These are phyloP conservation scores for Tetracentron sinense DNA, from an alignment of 164 flowering plant species.

Conservation along the genomic window DNA sequence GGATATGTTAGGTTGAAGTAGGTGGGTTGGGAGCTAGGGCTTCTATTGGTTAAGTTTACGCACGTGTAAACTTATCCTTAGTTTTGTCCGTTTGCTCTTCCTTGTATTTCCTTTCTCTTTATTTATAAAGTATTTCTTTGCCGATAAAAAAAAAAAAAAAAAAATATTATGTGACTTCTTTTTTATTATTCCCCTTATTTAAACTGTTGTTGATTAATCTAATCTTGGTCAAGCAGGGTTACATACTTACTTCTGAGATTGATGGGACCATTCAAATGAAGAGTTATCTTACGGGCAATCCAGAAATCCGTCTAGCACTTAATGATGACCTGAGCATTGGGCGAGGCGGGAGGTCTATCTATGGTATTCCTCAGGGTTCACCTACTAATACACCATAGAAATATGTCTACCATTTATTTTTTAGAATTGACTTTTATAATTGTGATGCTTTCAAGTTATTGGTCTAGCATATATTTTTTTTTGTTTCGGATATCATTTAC, in stretches of 20 bases:
- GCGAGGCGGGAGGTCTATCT: conserved; percentile 57
- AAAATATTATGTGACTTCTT: too few relatives aligned
- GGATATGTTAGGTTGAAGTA: too few relatives aligned
- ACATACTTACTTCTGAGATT: conserved; percentile 93
- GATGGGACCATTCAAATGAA: conserved; percentile 99
- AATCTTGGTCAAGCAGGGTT: conserved; percentile 56
- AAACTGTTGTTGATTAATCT: conserved; percentile 1
- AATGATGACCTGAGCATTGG: conserved; percentile 88
- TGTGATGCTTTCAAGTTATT: conserved; percentile 3
- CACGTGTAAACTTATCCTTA: too few relatives aligned
- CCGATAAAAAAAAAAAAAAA: too few relatives aligned
- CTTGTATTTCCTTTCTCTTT: too few relatives aligned
- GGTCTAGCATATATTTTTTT: conserved; percentile 3
- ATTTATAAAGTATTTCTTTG: too few relatives aligned
- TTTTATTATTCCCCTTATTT: neutral
- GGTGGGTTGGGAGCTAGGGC: too few relatives aligned
- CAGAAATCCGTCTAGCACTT: conserved; percentile 88
- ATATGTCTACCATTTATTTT: neutral
- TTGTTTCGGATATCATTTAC: too few relatives aligned
- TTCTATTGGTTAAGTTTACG: too few relatives aligned
- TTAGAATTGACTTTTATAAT: conserved; percentile 1
- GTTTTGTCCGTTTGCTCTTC: too few relatives aligned
- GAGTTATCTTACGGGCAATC: conserved; percentile 92
- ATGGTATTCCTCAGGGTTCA: conserved; percentile 44
- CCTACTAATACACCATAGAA: neutral